These are phyloP conservation scores for Ilyonectria robusta DNA, from an alignment of 2,329 filamentous ascomycete species.

Conservation along the genomic window DNA sequence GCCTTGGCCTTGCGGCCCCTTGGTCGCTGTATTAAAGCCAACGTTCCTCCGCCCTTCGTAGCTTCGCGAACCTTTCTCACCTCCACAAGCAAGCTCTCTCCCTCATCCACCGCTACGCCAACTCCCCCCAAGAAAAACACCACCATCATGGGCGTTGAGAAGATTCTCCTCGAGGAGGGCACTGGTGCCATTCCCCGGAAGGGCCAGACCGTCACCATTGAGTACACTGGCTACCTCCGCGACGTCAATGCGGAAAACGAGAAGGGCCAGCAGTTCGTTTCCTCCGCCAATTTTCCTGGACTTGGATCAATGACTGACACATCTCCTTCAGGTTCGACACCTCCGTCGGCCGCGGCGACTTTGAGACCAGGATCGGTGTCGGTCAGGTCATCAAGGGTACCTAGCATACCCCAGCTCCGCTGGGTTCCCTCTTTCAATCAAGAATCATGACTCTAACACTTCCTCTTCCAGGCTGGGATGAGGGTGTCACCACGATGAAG, in stretches of 20 bases:
- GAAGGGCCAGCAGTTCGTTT: constrained; percentile 81
- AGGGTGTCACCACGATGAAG: constrained; percentile 88
- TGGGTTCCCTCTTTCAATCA: neutral
- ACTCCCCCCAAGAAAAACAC: constrained; percentile 27
- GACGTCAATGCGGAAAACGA: constrained; percentile 72
- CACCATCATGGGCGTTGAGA: constrained; percentile 79
- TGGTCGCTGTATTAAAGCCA: constrained; percentile 20
- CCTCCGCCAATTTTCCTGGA: neutral
- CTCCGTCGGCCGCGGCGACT: constrained; percentile 83
- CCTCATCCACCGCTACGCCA: constrained; percentile 34
- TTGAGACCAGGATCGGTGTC: constrained; percentile 83
- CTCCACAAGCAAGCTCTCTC: constrained; percentile 13
- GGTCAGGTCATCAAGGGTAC: constrained; percentile 90
- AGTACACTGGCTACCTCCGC: constrained; percentile 92
- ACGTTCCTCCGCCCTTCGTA: constrained; percentile 23
- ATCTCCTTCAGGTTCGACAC: constrained; percentile 83
- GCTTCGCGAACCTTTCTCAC: constrained; percentile 3
- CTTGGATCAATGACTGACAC: constrained; percentile 23
- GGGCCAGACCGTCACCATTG: constrained; percentile 85
- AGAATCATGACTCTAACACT: neutral
- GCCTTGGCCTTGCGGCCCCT: neutral
- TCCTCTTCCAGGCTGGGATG: constrained; percentile 77
- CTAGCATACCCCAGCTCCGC: constrained; percentile 39
- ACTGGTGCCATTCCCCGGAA: constrained; percentile 70
- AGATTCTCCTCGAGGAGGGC: constrained; percentile 74